Evolutionary conservation across 1,139 yeast genomes (phyloP).

Genomic region (Debaryomycetaceae sp.): DNA sequence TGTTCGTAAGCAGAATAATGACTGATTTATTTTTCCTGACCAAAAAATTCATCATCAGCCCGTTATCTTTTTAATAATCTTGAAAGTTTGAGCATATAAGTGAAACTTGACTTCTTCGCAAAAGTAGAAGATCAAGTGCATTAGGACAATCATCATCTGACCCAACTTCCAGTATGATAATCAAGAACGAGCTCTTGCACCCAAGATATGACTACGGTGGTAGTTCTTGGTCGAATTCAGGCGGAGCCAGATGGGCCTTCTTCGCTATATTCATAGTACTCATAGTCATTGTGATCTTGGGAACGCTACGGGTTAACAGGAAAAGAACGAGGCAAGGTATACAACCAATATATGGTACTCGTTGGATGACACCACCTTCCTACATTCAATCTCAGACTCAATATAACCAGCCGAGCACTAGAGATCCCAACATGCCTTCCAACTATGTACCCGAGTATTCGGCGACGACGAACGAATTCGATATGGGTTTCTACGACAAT

Average conservation of each 20-base stretch:
- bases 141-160: too few relatives aligned
- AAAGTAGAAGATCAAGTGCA: too few relatives aligned
- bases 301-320: conserved; percentile 57
- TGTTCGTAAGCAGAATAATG: neutral
- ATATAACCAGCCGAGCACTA: conserved; percentile 36
- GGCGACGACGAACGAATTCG: conserved; percentile 61
- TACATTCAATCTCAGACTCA: conserved; percentile 70
- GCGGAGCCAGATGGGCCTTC: conserved; percentile 55
- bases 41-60: too few relatives aligned
- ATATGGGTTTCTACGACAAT: conserved; percentile 77
- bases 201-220: neutral
- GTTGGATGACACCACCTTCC: conserved; percentile 92
- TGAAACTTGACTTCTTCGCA: too few relatives aligned
- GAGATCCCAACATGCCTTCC: conserved; percentile 34
- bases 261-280: conserved; percentile 51
- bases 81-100: too few relatives aligned
- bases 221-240: conserved; percentile 19
- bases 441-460: conserved; percentile 66
- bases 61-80: too few relatives aligned
- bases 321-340: conserved; percentile 59
- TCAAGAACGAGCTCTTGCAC: neutral
- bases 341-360: conserved; percentile 75
- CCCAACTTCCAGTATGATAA: neutral
- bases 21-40: neutral
- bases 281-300: conserved; percentile 44